Percentiles rank a stretch among this genome's conserved stretches.
phyloP scores from a whole-genome alignment of 257 asterid species.

The Capsicum rhomboideum region DNA sequence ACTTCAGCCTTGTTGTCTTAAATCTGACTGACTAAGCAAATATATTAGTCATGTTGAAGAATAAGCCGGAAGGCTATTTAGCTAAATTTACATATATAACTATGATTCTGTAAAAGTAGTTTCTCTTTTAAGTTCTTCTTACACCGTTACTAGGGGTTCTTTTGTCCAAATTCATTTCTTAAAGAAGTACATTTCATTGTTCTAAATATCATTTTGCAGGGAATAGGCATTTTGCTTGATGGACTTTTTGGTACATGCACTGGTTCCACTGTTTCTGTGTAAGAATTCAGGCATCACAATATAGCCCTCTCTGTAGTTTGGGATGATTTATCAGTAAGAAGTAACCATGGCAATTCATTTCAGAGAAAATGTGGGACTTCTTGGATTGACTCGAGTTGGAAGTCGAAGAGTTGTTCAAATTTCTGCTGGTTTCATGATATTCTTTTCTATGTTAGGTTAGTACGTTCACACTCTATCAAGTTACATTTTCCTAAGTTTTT shows the following conservation, averaged over 20 bases:
- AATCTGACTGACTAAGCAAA: too few species aligned
- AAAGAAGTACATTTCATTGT: background rate
- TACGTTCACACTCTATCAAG: background rate
- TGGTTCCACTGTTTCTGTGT: conserved; percentile 97
- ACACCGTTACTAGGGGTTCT: background rate
- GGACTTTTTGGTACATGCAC: conserved; percentile 92
- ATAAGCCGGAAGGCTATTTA: too few species aligned
- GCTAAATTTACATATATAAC: too few species aligned
- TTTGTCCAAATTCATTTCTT: background rate
- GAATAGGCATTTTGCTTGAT: conserved; percentile 81
- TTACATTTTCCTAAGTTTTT: background rate
- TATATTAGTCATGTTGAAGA: too few species aligned
- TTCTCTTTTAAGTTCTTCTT: background rate
- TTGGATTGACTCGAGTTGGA: conserved; percentile 97
- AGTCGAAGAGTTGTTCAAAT: conserved; percentile 97
- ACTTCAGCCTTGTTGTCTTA: background rate
- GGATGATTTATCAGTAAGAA: conserved; percentile 24
- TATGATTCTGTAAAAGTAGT: too few species aligned
- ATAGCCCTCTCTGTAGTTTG: background rate
- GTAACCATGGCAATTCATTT: conserved; percentile 10
- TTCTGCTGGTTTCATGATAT: conserved; percentile 96
- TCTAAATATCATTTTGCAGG: conserved; percentile 38
- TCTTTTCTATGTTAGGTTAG: conserved; percentile 84
- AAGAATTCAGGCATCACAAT: conserved; percentile 20
- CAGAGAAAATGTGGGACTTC: conserved; percentile 98